phyloP scores from a whole-genome alignment of 306 rosid genomes.

The Trifolium subterraneum region DNA sequence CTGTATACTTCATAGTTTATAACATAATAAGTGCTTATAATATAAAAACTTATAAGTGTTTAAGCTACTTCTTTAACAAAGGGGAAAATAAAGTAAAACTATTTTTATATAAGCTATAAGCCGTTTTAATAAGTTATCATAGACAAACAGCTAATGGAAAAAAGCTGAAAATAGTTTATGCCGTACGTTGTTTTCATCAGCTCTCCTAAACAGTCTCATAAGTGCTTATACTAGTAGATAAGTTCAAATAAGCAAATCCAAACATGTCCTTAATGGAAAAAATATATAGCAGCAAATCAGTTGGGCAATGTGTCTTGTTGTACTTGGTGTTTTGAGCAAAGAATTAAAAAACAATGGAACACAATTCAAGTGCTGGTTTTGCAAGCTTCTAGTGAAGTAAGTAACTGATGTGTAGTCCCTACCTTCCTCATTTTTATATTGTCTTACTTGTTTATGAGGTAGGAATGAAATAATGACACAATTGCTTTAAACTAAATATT shows the following conservation, averaged over 20 bases:
- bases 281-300: conserved; percentile 28
- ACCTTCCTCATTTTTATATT: conserved; percentile 34
- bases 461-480: conserved; percentile 46
- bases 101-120: background rate
- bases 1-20: no score
- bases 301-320: conserved; percentile 37
- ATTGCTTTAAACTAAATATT: conserved; percentile 45
- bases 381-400: conserved; percentile 31
- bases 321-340: conserved; percentile 24
- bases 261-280: background rate
- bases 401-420: conserved; percentile 32
- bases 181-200: no score
- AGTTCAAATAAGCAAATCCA: background rate
- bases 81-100: background rate
- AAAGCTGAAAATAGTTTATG: background rate
- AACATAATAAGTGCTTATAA: no score
- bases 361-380: conserved; percentile 24
- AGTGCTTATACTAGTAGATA: background rate
- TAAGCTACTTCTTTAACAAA: no score
- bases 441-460: conserved; percentile 2
- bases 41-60: background rate
- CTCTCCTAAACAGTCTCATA: background rate
- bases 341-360: conserved; percentile 22
- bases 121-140: background rate
- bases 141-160: background rate